Evolutionary conservation across 257 asterid species (phyloP), one percentile per base, ranked within the genome.

Genomic region (Solanum tarijense): DNA sequence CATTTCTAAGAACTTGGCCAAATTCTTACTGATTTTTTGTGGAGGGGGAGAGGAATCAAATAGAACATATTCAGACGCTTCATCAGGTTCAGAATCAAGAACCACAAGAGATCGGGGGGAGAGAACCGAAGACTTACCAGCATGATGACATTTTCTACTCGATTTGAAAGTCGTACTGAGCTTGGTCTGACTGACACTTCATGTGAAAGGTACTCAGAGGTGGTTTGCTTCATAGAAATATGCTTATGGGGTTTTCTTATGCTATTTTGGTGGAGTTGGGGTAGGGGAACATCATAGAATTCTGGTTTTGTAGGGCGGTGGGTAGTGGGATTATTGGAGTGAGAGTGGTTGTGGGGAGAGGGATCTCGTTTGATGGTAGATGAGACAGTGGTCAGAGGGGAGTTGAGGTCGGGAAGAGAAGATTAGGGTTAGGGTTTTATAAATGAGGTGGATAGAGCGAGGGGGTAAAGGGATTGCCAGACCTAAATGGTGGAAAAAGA

Each of bases 91-190:
- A 55, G n/a, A 55, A 18, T 55, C 62, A 16, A 55, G 10, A 16
- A 55, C 4, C n/a, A 55, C n/a, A 55, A 16, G n/a, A 18, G 10
- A 55, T 55, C n/a, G 62, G 0, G 0, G 10, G n/a, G 62, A 55
- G 10, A 0, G 1, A 55, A 55, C 7, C 1, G 0, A 0, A 55
- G 10, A 55, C 62, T 55, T 55, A 55, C n/a, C 2, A 0, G 10
- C 1, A 6, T 18, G 10, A 55, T 0, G 0, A 6, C n/a, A 55
- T 55, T 55, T 55, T 0, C 10, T 55, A 6, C 62, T 55, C 4
- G 23, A 18, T 6, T 18, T 4, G 10, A 6, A 0, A 18, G 1
- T 2, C 9, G 0, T 6, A 18, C 0, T 52, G 1, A 18, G 62
- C 0, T 52, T 4, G 62, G 62, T 18, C 0, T 52, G n/a, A 52